Percentiles rank a stretch among this genome's conserved stretches.
Conservation (phyloP, 2,329 filamentous ascomycete species). For the Penicillium corylophilum region DNA sequence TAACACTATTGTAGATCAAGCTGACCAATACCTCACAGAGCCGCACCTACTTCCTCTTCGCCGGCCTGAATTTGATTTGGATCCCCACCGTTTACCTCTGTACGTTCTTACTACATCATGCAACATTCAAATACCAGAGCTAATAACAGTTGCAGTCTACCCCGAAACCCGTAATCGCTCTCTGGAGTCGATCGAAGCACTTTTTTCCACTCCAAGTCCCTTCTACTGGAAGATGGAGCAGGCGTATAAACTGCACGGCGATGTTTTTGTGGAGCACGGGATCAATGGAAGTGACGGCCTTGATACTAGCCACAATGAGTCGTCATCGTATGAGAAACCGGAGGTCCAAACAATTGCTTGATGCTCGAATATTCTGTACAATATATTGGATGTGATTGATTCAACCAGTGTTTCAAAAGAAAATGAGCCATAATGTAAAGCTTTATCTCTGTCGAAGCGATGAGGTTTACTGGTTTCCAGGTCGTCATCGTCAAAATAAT, state of each 20-base stretch:
- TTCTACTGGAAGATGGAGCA: slow-evolving; percentile 49
- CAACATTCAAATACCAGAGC: background rate
- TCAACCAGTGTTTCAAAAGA: no score
- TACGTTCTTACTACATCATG: slow-evolving; percentile 3
- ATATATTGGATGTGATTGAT: no score
- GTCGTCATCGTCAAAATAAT: no score
- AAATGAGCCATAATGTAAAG: no score
- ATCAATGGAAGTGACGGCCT: background rate
- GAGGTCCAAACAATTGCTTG: background rate
- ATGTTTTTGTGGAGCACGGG: slow-evolving; percentile 25
- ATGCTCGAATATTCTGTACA: background rate
- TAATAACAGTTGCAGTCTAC: slow-evolving; percentile 39
- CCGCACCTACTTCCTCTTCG: slow-evolving; percentile 55
- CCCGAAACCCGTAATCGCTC: slow-evolving; percentile 55
- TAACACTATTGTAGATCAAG: background rate
- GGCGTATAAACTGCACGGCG: slow-evolving; percentile 37
- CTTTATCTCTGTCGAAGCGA: no score
- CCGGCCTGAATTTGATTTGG: slow-evolving; percentile 52
- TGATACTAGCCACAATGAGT: background rate
- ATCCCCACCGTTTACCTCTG: slow-evolving; percentile 52
- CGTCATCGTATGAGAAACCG: background rate
- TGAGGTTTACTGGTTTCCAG: no score
- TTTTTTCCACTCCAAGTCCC: slow-evolving; percentile 51
- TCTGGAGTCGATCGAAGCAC: slow-evolving; percentile 52
- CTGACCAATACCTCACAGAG: slow-evolving; percentile 25